phyloP scores from a whole-genome alignment of 1,284 basidiomycete species.

The Athelia sp. region DNA sequence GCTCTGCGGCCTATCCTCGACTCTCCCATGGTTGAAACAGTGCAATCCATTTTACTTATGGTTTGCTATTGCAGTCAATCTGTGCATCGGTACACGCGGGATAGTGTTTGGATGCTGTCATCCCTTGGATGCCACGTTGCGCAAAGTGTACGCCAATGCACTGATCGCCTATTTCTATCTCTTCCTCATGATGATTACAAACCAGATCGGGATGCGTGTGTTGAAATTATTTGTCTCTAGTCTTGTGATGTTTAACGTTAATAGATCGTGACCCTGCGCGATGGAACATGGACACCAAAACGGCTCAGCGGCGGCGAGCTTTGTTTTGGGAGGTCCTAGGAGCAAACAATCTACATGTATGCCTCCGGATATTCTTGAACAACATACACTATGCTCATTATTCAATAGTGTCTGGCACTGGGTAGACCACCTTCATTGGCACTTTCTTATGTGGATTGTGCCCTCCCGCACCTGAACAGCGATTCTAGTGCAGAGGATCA shows the following conservation, averaged over 20 bases:
- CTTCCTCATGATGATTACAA: conserved; percentile 15
- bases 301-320: conserved; percentile 45
- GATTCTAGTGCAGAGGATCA: conserved; percentile 40
- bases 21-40: conserved; percentile 54
- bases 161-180: conserved; percentile 5
- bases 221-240: background rate
- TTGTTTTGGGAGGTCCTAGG: conserved; percentile 59
- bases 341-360: conserved; percentile 42
- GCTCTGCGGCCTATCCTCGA: conserved; percentile 59
- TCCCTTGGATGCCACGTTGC: conserved; percentile 50
- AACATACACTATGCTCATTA: background rate
- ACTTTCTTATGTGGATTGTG: conserved; percentile 54
- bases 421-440: conserved; percentile 53
- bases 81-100: conserved; percentile 45
- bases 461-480: conserved; percentile 31
- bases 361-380: conserved; percentile 7
- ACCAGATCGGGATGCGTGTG: background rate
- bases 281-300: conserved; percentile 50
- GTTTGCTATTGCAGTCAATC: conserved; percentile 50
- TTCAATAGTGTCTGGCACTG: conserved; percentile 41
- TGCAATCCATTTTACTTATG: conserved; percentile 55
- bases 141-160: conserved; percentile 43
- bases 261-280: conserved; percentile 57
- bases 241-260: conserved; percentile 6
- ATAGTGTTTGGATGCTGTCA: conserved; percentile 46